Evolutionary conservation across 179 eudicot genomes (phyloP), one percentile per base, ranked within the genome.

Genomic region (Beta corolliflora): DNA sequence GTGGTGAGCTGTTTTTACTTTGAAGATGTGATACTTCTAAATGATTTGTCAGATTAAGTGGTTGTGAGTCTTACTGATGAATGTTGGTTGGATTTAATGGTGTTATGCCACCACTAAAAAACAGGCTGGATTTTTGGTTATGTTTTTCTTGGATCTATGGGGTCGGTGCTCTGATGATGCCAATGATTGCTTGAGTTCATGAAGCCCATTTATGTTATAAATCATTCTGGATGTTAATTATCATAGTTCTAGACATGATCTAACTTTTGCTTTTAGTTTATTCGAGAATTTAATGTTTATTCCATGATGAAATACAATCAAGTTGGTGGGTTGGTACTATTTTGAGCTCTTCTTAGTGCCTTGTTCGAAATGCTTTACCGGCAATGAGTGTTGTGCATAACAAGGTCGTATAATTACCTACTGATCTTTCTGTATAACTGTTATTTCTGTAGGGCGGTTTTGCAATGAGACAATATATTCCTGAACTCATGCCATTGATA

Each of bases 401-500:
- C 44, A 10, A 44, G 0, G 23, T 23, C 4, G 23, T 18, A 10
- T 52, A n/a, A 36, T 10, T 71, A 59, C 18, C 11, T 79, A 69
- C 14, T 45, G 36, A 73, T 41, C 65, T n/a, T 76, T 4, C 11
- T 18, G 21, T 56, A 23, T 82, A 23, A 50, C 63, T 75, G 80
- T 77, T 46, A 10, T 67, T 75, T 56, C 69, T 89, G 79, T 87
- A 97, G 99, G 99, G 99, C 69, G 99, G 99, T 75, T 94, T 93
- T 87, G 97, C 97, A 50, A 97, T 97, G 99, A 88, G 97, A 79
- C 90, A 88, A 71, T 97, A 97, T 73, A 87, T 97, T 78, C 86
- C 93, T 61, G 99, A 94, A 84, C 93, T 97, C 75, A 94, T 97
- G 99, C 98, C 94, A 25, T 79, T 93, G 59, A 97, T 97, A 79